Percentiles rank a stretch among this genome's conserved stretches.
Conservation (phyloP, 2,329 filamentous ascomycete genomes). For the Hymenoscyphus linearis region DNA sequence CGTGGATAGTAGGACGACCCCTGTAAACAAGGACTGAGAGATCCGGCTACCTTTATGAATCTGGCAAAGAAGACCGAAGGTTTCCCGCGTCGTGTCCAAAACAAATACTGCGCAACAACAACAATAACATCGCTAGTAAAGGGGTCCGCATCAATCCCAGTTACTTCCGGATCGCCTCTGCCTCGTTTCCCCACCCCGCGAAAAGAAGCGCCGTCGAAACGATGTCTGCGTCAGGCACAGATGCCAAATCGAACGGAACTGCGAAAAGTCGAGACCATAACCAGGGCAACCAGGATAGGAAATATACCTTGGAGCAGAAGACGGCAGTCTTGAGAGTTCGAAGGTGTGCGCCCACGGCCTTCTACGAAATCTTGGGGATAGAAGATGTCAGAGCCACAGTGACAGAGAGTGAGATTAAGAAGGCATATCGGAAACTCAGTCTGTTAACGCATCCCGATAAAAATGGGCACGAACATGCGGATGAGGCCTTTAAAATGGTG, state of each 20-base stretch:
- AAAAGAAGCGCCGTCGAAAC: conserved; percentile 12
- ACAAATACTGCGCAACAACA: conserved; percentile 5
- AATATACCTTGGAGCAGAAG: conserved; percentile 86
- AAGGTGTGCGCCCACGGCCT: conserved; percentile 76
- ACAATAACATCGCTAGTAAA: background rate
- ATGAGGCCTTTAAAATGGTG: conserved; percentile 99
- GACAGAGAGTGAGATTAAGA: conserved; percentile 86
- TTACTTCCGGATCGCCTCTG: background rate
- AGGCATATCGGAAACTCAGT: conserved; percentile 92
- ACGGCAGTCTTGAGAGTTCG: conserved; percentile 85
- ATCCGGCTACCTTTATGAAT: background rate
- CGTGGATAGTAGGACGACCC: background rate
- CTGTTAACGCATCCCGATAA: conserved; percentile 97
- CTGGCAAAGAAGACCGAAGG: background rate
- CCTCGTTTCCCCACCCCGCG: background rate
- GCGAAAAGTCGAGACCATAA: conserved; percentile 45
- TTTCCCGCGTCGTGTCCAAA: conserved; percentile 16
- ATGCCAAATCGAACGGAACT: conserved; percentile 32
- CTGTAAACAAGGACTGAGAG: background rate
- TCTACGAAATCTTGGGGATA: conserved; percentile 89
- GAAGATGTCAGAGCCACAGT: conserved; percentile 58
- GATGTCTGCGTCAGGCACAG: conserved; percentile 38
- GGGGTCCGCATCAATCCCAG: background rate
- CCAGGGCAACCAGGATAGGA: conserved; percentile 55
- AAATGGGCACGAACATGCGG: conserved; percentile 91